A percentile compares a stretch with the other conserved stretches of the same genome.
Conservation (phyloP, 495 filamentous ascomycete species). For the Hyaloscypha hepaticicola region DNA sequence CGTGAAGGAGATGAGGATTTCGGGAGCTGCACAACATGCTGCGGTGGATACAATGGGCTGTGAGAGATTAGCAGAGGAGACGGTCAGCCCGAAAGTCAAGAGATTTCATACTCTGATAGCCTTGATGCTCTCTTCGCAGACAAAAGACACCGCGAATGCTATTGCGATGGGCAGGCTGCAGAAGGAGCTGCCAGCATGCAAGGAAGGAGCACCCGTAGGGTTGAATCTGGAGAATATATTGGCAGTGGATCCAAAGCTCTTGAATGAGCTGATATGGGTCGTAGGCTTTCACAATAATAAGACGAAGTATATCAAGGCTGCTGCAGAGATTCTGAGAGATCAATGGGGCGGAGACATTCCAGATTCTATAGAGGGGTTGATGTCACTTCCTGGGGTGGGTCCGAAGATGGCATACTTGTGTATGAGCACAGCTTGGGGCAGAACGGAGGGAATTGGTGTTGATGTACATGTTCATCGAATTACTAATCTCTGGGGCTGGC, state of each 20-base stretch:
- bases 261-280: conserved; percentile 78
- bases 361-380: conserved; percentile 71
- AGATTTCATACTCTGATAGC: conserved; percentile 90
- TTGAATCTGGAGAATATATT: conserved; percentile 81
- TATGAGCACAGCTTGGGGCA: conserved; percentile 64
- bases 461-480: conserved; percentile 81
- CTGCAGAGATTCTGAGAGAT: conserved; percentile 72
- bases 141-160: conserved; percentile 92
- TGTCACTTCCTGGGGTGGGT: conserved; percentile 84
- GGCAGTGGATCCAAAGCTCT: conserved; percentile 59
- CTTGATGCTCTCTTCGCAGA: conserved; percentile 95
- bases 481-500: conserved; percentile 94
- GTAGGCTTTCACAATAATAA: conserved; percentile 98
- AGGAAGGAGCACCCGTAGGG: conserved; percentile 38
- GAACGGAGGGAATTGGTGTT: conserved; percentile 62
- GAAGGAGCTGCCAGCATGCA: conserved; percentile 61
- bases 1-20: conserved; percentile 75
- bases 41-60: conserved; percentile 99
- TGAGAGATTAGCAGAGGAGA: conserved; percentile 65
- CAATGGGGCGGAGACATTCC: conserved; percentile 77
- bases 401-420: conserved; percentile 98
- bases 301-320: conserved; percentile 79
- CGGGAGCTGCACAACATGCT: conserved; percentile 59
- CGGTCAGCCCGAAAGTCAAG: conserved; percentile 57
- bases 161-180: conserved; percentile 79